Conservation (phyloP, 1,139 yeast genomes). For the Lodderomyces pseudojiufengensis region DNA sequence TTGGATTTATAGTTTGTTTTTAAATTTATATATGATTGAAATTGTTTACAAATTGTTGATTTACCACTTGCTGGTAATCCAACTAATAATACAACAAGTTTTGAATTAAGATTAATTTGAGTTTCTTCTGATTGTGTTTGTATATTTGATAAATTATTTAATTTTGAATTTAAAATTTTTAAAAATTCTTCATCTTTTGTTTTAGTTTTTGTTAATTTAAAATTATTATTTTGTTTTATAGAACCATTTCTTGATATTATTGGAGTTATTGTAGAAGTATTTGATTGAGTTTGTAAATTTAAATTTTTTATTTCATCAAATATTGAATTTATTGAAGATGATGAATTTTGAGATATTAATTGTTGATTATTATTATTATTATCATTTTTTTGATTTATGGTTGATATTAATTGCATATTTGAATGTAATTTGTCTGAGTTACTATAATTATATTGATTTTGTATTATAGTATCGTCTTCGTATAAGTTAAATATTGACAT, state of each 20-base stretch:
- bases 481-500: too few species aligned
- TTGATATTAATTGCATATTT: too few species aligned
- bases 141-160: constrained; percentile 4
- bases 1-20: constrained; percentile 27
- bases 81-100: constrained; percentile 36
- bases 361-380: too few species aligned
- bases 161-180: constrained; percentile 8
- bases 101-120: constrained; percentile 4
- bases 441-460: too few species aligned
- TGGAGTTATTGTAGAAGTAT: constrained; percentile 15
- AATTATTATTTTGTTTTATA: constrained; percentile 1
- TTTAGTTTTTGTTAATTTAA: not conserved
- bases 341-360: constrained; percentile 6
- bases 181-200: constrained; percentile 12
- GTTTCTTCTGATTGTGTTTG: constrained; percentile 2
- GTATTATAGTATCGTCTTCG: too few species aligned
- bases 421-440: too few species aligned
- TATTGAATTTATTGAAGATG: constrained; percentile 26
- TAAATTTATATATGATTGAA: constrained; percentile 38
- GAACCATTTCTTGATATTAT: constrained; percentile 12
- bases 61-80: constrained; percentile 76
- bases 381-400: too few species aligned
- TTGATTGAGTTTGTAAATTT: constrained; percentile 2
- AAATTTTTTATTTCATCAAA: constrained; percentile 17
- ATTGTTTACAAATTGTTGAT: constrained; percentile 56